phyloP scores from a whole-genome alignment of 2,329 filamentous ascomycete genomes.

The Coniosporium uncinatum region DNA sequence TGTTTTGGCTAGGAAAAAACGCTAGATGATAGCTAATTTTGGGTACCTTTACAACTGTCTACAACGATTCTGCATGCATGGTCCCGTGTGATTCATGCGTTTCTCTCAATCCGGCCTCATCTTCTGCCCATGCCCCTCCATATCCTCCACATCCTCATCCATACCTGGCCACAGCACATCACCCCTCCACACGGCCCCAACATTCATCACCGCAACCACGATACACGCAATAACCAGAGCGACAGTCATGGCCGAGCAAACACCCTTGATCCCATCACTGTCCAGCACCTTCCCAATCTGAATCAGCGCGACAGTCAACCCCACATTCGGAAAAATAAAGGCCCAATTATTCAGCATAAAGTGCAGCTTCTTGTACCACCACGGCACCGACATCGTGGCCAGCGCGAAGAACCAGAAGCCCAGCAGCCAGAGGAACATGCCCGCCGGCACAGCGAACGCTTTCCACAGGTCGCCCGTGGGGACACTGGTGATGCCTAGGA shows the following conservation, averaged over 20 bases:
- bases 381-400: conserved; percentile 25
- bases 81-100: no score
- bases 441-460: conserved; percentile 33
- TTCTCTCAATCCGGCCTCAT: no score
- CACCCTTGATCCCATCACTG: conserved; percentile 45
- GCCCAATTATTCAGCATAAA: conserved; percentile 55
- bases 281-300: conserved; percentile 46
- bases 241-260: conserved; percentile 51
- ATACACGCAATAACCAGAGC: conserved; percentile 47
- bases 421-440: conserved; percentile 42
- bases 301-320: conserved; percentile 55
- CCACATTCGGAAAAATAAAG: conserved; percentile 62
- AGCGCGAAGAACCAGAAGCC: conserved; percentile 46
- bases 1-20: no score
- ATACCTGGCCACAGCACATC: conserved; percentile 53
- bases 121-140: no score
- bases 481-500: conserved; percentile 21
- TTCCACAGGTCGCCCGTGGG: conserved; percentile 28
- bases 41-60: no score
- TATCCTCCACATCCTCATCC: no score
- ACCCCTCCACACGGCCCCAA: conserved; percentile 43
- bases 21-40: no score
- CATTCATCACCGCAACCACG: conserved; percentile 45
- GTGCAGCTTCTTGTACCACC: no score
- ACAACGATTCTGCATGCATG: no score